Evolutionary conservation across 2,329 filamentous ascomycete genomes (phyloP).

Genomic region (Pseudocercospora crystallina): DNA sequence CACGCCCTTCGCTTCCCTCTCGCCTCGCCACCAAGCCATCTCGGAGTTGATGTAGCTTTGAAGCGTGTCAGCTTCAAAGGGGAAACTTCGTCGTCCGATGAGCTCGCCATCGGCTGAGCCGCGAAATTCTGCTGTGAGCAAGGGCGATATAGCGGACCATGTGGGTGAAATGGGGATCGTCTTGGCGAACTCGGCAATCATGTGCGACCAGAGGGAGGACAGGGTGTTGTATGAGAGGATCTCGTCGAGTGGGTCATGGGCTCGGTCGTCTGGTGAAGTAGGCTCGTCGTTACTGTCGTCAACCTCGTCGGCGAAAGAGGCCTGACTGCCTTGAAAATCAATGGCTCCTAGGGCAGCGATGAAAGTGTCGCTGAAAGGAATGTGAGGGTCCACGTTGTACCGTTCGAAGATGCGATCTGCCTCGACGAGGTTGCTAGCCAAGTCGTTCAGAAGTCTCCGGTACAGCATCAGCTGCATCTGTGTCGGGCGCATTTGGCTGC

Average conservation of each 20-base stretch:
- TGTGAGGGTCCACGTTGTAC: conserved; percentile 66
- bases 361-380: conserved; percentile 74
- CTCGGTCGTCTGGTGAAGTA: conserved; percentile 15
- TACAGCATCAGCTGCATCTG: conserved; percentile 89
- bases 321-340: conserved; percentile 45
- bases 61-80: conserved; percentile 65
- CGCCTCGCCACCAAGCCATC: conserved; percentile 86
- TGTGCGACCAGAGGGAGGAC: conserved; percentile 59
- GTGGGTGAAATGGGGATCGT: conserved; percentile 43
- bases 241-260: conserved; percentile 48
- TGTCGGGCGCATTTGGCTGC: conserved; percentile 68
- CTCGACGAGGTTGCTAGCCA: conserved; percentile 70
- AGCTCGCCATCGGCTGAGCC: conserved; percentile 48
- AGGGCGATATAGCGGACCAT: conserved; percentile 46
- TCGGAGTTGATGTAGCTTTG: conserved; percentile 66
- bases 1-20: conserved; percentile 71
- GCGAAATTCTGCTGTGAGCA: conserved; percentile 60
- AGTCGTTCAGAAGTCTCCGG: conserved; percentile 74
- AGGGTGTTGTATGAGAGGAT: conserved; percentile 61
- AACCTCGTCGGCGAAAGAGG: neutral
- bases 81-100: conserved; percentile 61
- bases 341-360: conserved; percentile 73
- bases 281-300: conserved; percentile 41
- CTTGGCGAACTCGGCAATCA: conserved; percentile 59
- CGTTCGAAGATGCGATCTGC: conserved; percentile 68